Conservation (phyloP, 352 stramenopile species). For the Phytophthora brassicae region DNA sequence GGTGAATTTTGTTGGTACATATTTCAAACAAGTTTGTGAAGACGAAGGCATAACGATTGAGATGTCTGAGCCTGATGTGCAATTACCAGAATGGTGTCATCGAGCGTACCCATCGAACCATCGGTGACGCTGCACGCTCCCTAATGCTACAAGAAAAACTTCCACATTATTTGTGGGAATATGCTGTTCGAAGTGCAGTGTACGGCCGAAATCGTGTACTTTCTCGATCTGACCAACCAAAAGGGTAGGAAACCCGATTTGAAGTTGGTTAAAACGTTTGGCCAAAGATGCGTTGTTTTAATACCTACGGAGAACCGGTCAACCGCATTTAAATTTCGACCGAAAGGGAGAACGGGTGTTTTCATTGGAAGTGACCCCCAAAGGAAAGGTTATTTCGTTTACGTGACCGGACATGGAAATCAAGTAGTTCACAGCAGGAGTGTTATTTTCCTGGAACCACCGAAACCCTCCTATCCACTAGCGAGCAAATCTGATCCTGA, state of each 20-base stretch:
- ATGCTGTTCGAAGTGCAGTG: slow-evolving; percentile 1
- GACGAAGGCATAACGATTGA: background rate
- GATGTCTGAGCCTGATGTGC: background rate
- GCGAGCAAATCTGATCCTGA: background rate
- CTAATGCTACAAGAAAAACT: background rate
- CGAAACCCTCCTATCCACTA: background rate
- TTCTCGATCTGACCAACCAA: background rate
- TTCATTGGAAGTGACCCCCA: slow-evolving; percentile 15
- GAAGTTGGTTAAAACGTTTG: slow-evolving; percentile 8
- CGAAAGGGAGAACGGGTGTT: slow-evolving; percentile 2
- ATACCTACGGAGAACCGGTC: slow-evolving; percentile 6
- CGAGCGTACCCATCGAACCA: slow-evolving; percentile 6
- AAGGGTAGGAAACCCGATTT: slow-evolving; percentile 1
- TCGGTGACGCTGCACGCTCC: background rate
- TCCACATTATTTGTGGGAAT: slow-evolving; percentile 8
- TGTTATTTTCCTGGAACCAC: slow-evolving; percentile 12
- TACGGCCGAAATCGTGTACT: slow-evolving; percentile 1
- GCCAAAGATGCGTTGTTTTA: slow-evolving; percentile 3
- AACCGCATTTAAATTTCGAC: background rate
- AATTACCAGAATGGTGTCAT: slow-evolving; percentile 9
- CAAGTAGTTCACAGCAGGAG: slow-evolving; percentile 11
- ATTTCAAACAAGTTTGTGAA: slow-evolving; percentile 1
- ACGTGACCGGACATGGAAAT: slow-evolving; percentile 2
- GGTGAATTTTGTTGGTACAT: slow-evolving; percentile 2
- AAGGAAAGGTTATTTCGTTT: slow-evolving; percentile 16